Evolutionary conservation across 2,329 filamentous ascomycete species (phyloP).

Genomic region (Fusarium anguioides): DNA sequence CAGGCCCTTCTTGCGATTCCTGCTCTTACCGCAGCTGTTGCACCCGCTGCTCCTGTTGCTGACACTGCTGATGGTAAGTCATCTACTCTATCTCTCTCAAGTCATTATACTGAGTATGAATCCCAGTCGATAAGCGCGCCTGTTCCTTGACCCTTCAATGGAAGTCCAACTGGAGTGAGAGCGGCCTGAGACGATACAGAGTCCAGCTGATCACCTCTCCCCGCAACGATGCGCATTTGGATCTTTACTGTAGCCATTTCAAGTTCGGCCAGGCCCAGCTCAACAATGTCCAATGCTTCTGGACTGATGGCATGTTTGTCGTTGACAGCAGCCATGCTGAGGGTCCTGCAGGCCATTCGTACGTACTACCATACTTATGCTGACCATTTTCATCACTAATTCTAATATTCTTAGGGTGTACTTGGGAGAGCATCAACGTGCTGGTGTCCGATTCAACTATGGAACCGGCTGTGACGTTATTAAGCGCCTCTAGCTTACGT

Average conservation of each 20-base stretch:
- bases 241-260: background rate
- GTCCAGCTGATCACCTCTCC: background rate
- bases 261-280: background rate
- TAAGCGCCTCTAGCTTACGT: too few species aligned
- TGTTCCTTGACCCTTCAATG: constrained; percentile 2
- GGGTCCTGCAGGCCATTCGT: too few species aligned
- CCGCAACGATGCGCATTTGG: background rate
- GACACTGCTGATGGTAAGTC: background rate
- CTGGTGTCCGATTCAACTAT: too few species aligned
- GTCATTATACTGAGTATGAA: background rate
- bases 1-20: background rate
- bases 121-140: background rate
- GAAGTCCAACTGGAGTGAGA: background rate
- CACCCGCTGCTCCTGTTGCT: background rate
- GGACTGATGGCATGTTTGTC: background rate
- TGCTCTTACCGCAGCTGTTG: background rate
- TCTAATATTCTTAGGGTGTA: too few species aligned
- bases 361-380: too few species aligned
- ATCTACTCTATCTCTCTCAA: too few species aligned
- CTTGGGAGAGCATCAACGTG: too few species aligned
- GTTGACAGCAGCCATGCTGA: background rate
- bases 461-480: too few species aligned
- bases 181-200: background rate
- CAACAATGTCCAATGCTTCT: constrained; percentile 4
- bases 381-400: too few species aligned